These are phyloP conservation scores for Suhomyces bribrorum DNA, from an alignment of 1,139 yeast species.

Conservation along the genomic window DNA sequence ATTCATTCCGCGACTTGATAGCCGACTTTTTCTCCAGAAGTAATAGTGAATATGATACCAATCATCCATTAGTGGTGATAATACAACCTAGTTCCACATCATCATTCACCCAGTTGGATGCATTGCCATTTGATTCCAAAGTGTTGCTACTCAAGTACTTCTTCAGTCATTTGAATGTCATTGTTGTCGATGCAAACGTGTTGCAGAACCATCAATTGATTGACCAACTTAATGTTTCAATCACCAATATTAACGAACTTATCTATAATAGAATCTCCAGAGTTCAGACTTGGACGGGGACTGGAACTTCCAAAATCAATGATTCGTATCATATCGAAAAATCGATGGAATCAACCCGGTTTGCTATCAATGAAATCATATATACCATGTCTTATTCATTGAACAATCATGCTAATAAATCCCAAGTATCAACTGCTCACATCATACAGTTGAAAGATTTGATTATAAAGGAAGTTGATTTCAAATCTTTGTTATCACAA, in stretches of 20 bases:
- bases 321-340: conserved; percentile 21
- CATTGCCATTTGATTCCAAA: conserved; percentile 27
- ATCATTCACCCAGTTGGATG: conserved; percentile 5
- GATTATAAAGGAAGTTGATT: conserved; percentile 43
- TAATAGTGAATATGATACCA: conserved; percentile 37
- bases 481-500: conserved; percentile 31
- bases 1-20: conserved; percentile 13
- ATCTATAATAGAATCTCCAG: conserved; percentile 46
- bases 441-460: conserved; percentile 28
- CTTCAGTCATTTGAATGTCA: conserved; percentile 45
- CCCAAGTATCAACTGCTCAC: conserved; percentile 23
- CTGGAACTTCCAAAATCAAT: conserved; percentile 32
- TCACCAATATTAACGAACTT: conserved; percentile 28
- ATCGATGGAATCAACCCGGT: conserved; percentile 7
- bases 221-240: conserved; percentile 26
- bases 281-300: conserved; percentile 61
- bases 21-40: conserved; percentile 35
- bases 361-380: conserved; percentile 19
- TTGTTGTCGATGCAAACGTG: conserved; percentile 28
- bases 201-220: conserved; percentile 20
- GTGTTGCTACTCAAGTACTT: conserved; percentile 36
- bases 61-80: conserved; percentile 36
- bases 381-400: conserved; percentile 39
- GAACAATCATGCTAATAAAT: conserved; percentile 25
- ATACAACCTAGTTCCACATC: conserved; percentile 21